These are phyloP conservation scores for Aspergillus hortae DNA, from an alignment of 2,329 filamentous ascomycete genomes.

Conservation along the genomic window DNA sequence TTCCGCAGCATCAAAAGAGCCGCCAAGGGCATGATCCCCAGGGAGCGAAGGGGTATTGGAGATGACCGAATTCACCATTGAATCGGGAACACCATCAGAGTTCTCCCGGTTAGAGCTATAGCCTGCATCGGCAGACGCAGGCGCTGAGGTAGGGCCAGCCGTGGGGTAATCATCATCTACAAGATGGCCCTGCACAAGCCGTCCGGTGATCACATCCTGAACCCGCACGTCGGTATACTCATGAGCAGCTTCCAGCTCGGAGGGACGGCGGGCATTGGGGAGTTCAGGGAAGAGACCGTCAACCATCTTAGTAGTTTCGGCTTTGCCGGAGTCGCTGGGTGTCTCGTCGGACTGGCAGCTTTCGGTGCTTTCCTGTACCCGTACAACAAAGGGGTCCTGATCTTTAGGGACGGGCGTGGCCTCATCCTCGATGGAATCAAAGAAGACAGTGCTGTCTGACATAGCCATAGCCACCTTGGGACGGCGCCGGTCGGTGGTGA, in stretches of 20 bases:
- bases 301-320: slow-evolving; percentile 21
- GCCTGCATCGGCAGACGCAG: slow-evolving; percentile 57
- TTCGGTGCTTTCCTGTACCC: slow-evolving; percentile 18
- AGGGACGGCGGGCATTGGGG: slow-evolving; percentile 38
- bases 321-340: slow-evolving; percentile 17
- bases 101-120: slow-evolving; percentile 47
- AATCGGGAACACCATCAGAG: slow-evolving; percentile 62
- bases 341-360: slow-evolving; percentile 13
- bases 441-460: slow-evolving; percentile 74
- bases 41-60: slow-evolving; percentile 75
- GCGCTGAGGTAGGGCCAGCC: slow-evolving; percentile 60
- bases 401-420: slow-evolving; percentile 21
- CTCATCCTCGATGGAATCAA: slow-evolving; percentile 57
- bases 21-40: slow-evolving; percentile 70
- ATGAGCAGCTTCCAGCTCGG: slow-evolving; percentile 43
- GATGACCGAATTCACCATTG: slow-evolving; percentile 78
- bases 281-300: slow-evolving; percentile 35
- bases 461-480: slow-evolving; percentile 54
- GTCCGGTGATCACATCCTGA: slow-evolving; percentile 84
- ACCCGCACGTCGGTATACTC: slow-evolving; percentile 77
- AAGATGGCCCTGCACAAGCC: slow-evolving; percentile 88
- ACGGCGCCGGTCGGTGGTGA: slow-evolving; percentile 60
- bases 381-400: slow-evolving; percentile 25
- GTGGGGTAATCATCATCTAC: slow-evolving; percentile 92
- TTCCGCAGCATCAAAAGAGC: slow-evolving; percentile 76